These are phyloP conservation scores for Pyrenula massariospora DNA, from an alignment of 495 filamentous ascomycete genomes.

Conservation along the genomic window DNA sequence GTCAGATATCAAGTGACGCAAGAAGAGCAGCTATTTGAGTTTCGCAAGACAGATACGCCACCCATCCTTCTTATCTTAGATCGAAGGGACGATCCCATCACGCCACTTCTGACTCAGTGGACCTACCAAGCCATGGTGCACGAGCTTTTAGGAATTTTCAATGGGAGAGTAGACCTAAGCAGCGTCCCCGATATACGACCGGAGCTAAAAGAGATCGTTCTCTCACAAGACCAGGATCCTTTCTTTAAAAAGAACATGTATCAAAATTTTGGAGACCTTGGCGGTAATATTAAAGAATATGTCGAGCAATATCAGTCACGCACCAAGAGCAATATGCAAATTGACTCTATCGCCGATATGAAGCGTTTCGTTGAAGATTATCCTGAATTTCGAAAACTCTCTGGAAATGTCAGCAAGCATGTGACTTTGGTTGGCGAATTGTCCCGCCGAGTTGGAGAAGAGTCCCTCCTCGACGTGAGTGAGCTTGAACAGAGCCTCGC, in stretches of 20 bases:
- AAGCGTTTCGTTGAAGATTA: constrained; percentile 99
- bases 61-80: constrained; percentile 87
- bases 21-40: constrained; percentile 96
- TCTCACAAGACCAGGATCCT: constrained; percentile 95
- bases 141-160: constrained; percentile 84
- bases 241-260: constrained; percentile 99
- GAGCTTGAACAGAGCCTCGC: constrained; percentile 95
- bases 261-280: constrained; percentile 93
- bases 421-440: constrained; percentile 92
- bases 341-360: constrained; percentile 96
- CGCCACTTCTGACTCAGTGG: constrained; percentile 93
- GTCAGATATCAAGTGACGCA: constrained; percentile 86
- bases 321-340: constrained; percentile 82
- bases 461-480: constrained; percentile 82
- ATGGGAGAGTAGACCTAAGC: constrained; percentile 79
- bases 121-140: constrained; percentile 99
- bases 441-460: constrained; percentile 70
- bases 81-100: constrained; percentile 88
- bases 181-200: constrained; percentile 80
- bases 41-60: constrained; percentile 87
- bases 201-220: constrained; percentile 87
- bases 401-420: constrained; percentile 96
- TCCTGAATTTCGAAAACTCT: constrained; percentile 91
- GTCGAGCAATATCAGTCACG: constrained; percentile 96
- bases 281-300: constrained; percentile 96